phyloP scores from a whole-genome alignment of 2,329 filamentous ascomycete genomes.

The Monosporascus sp. region DNA sequence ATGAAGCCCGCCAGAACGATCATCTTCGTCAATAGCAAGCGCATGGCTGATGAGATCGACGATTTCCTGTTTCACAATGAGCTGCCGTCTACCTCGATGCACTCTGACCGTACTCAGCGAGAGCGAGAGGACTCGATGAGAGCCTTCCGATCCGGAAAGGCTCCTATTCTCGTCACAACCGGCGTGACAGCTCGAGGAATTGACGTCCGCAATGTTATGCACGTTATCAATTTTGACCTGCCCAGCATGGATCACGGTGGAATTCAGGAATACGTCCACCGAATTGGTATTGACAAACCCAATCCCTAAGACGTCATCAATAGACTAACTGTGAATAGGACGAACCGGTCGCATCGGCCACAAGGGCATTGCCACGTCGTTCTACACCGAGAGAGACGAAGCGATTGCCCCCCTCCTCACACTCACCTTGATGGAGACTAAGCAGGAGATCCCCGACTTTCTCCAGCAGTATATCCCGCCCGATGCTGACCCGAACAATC shows the following conservation, averaged over 20 bases:
- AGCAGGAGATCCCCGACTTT: constrained; percentile 78
- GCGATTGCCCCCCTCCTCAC: constrained; percentile 68
- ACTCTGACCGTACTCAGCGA: constrained; percentile 77
- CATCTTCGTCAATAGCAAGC: constrained; percentile 83
- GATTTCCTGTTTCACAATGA: constrained; percentile 78
- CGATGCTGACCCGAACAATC: constrained; percentile 38
- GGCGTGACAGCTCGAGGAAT: constrained; percentile 84
- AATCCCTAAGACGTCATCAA: constrained; percentile 3
- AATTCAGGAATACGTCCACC: constrained; percentile 89
- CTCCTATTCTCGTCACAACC: constrained; percentile 80
- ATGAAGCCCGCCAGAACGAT: constrained; percentile 72
- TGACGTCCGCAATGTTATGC: constrained; percentile 79
- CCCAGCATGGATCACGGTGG: constrained; percentile 72
- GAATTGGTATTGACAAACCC: constrained; percentile 65
- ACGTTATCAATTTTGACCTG: constrained; percentile 91
- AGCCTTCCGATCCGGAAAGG: constrained; percentile 68
- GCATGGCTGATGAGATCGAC: constrained; percentile 74
- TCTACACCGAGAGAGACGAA: constrained; percentile 76
- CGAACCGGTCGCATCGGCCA: constrained; percentile 94
- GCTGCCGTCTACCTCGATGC: constrained; percentile 82
- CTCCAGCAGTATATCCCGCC: constrained; percentile 60
- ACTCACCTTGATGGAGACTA: constrained; percentile 74
- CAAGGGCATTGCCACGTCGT: constrained; percentile 77
- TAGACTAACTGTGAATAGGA: constrained; percentile 41
- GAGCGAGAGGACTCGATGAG: constrained; percentile 92